Evolutionary conservation across 768 basidiomycete species (phyloP), one percentile per base, ranked within the genome.

Genomic region (Pleurotus eryngii): DNA sequence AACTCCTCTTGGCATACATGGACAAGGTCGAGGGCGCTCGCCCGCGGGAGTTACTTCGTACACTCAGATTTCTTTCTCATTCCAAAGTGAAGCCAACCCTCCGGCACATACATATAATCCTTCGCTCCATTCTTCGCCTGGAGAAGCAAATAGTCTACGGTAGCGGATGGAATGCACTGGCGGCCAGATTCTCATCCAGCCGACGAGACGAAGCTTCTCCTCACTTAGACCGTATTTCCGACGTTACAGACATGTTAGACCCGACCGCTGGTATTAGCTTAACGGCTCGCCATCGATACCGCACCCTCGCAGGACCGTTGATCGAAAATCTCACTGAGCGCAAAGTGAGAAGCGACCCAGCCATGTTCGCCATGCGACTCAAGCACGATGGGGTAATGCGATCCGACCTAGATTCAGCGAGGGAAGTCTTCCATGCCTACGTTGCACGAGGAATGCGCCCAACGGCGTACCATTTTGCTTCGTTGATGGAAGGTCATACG

Each of bases 401-500:
- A 56, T 64, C 74, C 42, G 81, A 89, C 61, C 67, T 81, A 57
- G 71, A 75, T 40, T 68, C 77, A 3, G 85, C 87, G 5, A 70
- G 79, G 53, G 73, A 75, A 9, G 68, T 84, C 39, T 86, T 91
- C 61, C 74, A 79, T 18, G 67, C 73, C 17, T 80, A 93, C 75
- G 67, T 90, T 51, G 74, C 76, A 49, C 82, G 83, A 57, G 92
- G 92, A 8, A 76, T 95, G 55, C 81, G 81, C 48, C 86, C 90
- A 8, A 88, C 83, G 63, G 76, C 76, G 56, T 83, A 89, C 65
- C 92, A 95, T 69, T 87, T 84, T 63, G 75, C 77, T 27, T 84
- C 89, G 53, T 72, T 95, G 57, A 85, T 95, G 79, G 84, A 90
- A 61, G 89, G 88, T n/a, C 86, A 85, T 62, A 71, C 78, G 15